Evolutionary conservation across 2,329 filamentous ascomycete species (phyloP).

Genomic region (Arthrinium phaeospermum): DNA sequence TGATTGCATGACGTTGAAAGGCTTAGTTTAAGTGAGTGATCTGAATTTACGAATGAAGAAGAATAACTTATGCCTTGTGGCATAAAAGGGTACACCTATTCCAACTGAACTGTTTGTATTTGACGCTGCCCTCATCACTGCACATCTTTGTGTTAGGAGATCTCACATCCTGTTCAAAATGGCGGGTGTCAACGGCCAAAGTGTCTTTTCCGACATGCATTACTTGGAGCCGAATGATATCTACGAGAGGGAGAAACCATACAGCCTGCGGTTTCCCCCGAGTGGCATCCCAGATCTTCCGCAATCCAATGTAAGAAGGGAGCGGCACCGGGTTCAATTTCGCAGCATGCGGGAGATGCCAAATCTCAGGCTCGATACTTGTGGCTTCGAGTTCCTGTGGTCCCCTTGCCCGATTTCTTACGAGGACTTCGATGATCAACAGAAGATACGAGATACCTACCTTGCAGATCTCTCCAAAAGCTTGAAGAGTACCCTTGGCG

Average conservation of each 20-base stretch:
- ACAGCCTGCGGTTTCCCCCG: neutral
- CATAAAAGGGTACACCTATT: no score
- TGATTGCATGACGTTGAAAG: no score
- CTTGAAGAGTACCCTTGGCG: neutral
- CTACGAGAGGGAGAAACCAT: neutral
- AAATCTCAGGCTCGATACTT: neutral
- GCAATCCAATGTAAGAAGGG: neutral
- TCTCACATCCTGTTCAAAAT: neutral
- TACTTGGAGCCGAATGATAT: neutral
- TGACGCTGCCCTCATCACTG: neutral
- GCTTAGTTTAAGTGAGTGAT: no score
- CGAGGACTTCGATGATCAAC: neutral
- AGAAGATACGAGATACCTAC: neutral
- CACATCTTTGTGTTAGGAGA: neutral
- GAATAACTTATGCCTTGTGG: no score
- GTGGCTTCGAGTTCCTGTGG: neutral
- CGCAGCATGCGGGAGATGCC: neutral
- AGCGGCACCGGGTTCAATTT: neutral
- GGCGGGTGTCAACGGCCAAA: neutral
- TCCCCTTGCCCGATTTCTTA: neutral
- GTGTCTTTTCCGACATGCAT: neutral
- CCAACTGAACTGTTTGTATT: neutral
- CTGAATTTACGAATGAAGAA: no score
- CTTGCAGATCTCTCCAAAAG: neutral
- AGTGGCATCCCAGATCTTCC: neutral